These are phyloP conservation scores for Neurospora sublineolata DNA, from an alignment of 495 filamentous ascomycete genomes.

Conservation along the genomic window DNA sequence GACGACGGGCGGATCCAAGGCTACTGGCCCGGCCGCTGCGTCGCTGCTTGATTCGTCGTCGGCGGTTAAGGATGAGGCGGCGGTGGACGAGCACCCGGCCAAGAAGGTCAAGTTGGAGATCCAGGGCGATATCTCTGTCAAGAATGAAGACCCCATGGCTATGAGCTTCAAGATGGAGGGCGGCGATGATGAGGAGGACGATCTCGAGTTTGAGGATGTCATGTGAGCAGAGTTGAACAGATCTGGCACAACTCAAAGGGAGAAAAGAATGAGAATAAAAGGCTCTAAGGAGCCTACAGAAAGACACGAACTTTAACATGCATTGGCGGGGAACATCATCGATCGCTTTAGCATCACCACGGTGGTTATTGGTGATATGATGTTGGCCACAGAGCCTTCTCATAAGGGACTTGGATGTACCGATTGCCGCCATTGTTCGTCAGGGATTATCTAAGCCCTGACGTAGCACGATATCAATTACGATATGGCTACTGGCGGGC, in stretches of 20 bases:
- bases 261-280: background rate
- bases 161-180: slow-evolving; percentile 45
- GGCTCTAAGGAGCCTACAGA: background rate
- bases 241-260: background rate
- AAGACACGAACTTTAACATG: background rate
- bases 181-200: slow-evolving; percentile 42
- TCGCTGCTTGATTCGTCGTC: slow-evolving; percentile 2
- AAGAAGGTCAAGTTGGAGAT: slow-evolving; percentile 47
- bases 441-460: too few species aligned
- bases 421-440: background rate
- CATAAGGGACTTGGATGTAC: background rate
- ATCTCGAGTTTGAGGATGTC: slow-evolving; percentile 57
- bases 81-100: slow-evolving; percentile 31
- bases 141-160: slow-evolving; percentile 25
- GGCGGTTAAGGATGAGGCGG: slow-evolving; percentile 5
- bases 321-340: background rate
- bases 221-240: slow-evolving; percentile 9
- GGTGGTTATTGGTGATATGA: background rate
- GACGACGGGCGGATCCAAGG: slow-evolving; percentile 10
- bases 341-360: background rate
- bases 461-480: background rate
- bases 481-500: background rate
- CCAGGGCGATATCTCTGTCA: slow-evolving; percentile 28
- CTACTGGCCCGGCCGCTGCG: slow-evolving; percentile 14
- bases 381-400: background rate